Evolutionary conservation across 129 eudicot species (phyloP), one percentile per base, ranked within the genome.

Genomic region (Kitagawia praeruptora): DNA sequence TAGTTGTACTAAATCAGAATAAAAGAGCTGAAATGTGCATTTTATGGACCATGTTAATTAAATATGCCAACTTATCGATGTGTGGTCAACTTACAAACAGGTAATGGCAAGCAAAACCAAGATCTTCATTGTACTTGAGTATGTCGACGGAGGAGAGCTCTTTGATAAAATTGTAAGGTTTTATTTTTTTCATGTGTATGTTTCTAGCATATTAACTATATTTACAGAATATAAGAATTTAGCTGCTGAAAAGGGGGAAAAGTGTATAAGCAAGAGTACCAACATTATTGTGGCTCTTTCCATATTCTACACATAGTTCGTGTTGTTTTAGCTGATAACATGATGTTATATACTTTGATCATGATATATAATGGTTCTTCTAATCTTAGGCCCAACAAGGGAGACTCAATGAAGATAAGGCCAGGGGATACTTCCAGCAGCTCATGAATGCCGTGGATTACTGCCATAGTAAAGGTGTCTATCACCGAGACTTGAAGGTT

Each of bases 381-480:
- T 64, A 38, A 41, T 58, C 69, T 48, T 77, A 93, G 98, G 97
- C 96, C 7, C 90, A 81, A 81, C 79, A 88, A 64, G 97, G 97
- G 19, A 89, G 89, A 82, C 96, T 91, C 69, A 84, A 85, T 79
- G 98, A 93, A 87, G 90, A 88, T 85, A 93, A 87, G 71, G 98
- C 98, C n/a, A 87, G 93, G 75, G 85, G 87, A 85, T 93, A 93
- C 84, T 93, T 91, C 89, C 98, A 93, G 83, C 98, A 93, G 88
- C 92, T 93, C 45, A 89, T 91, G 46, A 89, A 93, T 82, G 97
- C 97, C 42, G 96, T 93, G 75, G 98, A 93, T 87, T 93, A 89
- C 84, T 93, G 98, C 80, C 98, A 93, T 75, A 93, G 98, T 81
- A 87, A 97, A 89, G 98, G 98, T 6, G 96, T 93, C 44, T 91